Evolutionary conservation across 345 rosid genomes (phyloP), one percentile per base, ranked within the genome.

Genomic region (Aquilaria sinensis): DNA sequence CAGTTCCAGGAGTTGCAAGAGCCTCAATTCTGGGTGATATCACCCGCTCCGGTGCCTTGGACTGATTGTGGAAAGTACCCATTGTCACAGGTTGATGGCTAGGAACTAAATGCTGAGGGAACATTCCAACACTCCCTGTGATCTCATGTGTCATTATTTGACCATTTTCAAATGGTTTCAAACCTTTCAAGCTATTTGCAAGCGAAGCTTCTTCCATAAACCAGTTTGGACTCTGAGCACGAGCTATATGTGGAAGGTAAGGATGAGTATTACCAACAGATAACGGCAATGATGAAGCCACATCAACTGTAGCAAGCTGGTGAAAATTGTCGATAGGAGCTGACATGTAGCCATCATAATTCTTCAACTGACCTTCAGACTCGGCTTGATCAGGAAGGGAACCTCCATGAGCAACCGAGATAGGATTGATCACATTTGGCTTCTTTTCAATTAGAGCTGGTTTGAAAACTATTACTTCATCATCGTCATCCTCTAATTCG

Each of bases 401-500:
- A 65, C 77, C 83, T 53, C 77, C 90, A 78, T 61, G 60, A 46
- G 80, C 72, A 14, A 51, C 51, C 77, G 64, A 69, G 53, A 67
- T 66, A 54, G 83, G 72, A 64, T 74, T 72, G 72, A 72, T 45
- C 32, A 58, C 79, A 67, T 77, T 85, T 52, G 67, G 67, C 68
- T 68, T 79, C 78, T 85, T 94, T 72, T 82, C 95, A 59, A 81
- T 31, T 49, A 75, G 84, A 31, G 73, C 69, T 62, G 94, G 87
- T 81, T 86, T 85, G 75, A 90, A 94, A 72, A 94, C 96, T 79
- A 94, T 94, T 59, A 81, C 96, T 78, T 94, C 99, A 58, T 88
- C 99, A 45, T 90, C 97, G 43, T 78, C 79, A 37, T 37, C 89
- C 30, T 84, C 99, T 30, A 88, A 97, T 67, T 75, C 93, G 57